Percentiles rank a stretch among this genome's conserved stretches.
phyloP scores from a whole-genome alignment of 192 early-diverging fungal species.

The Dissophora ornata region DNA sequence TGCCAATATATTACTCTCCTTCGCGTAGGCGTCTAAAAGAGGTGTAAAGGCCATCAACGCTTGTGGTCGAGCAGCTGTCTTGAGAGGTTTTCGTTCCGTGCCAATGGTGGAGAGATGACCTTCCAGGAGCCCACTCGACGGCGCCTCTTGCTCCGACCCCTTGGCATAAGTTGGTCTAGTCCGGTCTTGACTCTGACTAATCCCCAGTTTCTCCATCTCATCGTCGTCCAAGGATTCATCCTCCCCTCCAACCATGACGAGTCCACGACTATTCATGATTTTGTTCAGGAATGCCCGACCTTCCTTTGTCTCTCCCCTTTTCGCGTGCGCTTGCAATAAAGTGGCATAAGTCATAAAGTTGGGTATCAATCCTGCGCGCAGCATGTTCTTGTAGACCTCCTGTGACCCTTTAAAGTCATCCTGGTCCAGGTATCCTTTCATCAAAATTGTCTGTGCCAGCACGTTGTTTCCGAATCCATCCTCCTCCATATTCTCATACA shows the following conservation, averaged over 20 bases:
- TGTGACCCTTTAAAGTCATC: constrained; percentile 49
- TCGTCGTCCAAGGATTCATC: constrained; percentile 13
- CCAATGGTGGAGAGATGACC: constrained; percentile 27
- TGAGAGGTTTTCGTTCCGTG: constrained; percentile 46
- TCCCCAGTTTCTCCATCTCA: too few relatives aligned
- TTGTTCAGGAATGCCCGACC: constrained; percentile 37
- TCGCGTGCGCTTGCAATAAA: constrained; percentile 56
- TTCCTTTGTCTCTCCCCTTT: constrained; percentile 41
- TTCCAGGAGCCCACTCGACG: background rate
- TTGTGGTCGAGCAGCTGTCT: constrained; percentile 6
- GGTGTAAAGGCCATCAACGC: constrained; percentile 58
- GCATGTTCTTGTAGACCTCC: constrained; percentile 57
- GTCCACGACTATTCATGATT: constrained; percentile 33
- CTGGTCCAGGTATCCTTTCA: constrained; percentile 58
- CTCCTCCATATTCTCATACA: constrained; percentile 59
- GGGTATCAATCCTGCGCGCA: constrained; percentile 51
- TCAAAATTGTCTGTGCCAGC: constrained; percentile 61
- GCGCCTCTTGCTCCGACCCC: background rate
- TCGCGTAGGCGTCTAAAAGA: constrained; percentile 55
- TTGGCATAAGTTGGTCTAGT: too few relatives aligned
- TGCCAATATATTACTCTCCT: constrained; percentile 28
- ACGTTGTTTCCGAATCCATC: constrained; percentile 47
- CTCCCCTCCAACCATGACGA: constrained; percentile 10
- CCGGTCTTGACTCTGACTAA: constrained; percentile 19
- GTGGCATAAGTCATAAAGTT: constrained; percentile 57